These are phyloP conservation scores for Corrigiola litoralis DNA, from an alignment of 179 eudicot genomes.

Conservation along the genomic window DNA sequence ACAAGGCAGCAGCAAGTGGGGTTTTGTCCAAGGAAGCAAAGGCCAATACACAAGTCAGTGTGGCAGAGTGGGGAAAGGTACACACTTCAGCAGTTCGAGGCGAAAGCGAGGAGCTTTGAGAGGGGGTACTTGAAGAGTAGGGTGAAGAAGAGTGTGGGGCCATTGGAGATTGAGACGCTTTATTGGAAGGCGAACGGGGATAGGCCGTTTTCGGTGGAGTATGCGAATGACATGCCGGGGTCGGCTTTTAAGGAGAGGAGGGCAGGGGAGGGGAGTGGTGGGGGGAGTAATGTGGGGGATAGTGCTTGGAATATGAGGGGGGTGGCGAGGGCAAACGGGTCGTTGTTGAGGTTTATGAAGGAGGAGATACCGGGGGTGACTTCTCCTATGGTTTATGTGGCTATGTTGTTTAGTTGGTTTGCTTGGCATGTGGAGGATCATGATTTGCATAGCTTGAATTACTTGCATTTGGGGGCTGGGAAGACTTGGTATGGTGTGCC, in stretches of 20 bases:
- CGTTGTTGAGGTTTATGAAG: constrained; percentile 92
- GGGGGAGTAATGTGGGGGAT: constrained; percentile 56
- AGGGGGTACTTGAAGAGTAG: constrained; percentile 49
- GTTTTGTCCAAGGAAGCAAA: constrained; percentile 80
- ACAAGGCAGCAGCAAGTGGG: constrained; percentile 94
- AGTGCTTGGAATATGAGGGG: constrained; percentile 97
- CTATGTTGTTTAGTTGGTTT: constrained; percentile 98
- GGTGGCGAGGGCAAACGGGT: constrained; percentile 72
- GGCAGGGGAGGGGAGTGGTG: constrained; percentile 26
- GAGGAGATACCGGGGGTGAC: constrained; percentile 98
- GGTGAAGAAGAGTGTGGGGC: constrained; percentile 35
- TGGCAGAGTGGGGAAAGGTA: constrained; percentile 92
- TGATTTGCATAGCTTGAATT: constrained; percentile 96
- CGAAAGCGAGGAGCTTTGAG: constrained; percentile 75
- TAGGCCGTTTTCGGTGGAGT: constrained; percentile 81
- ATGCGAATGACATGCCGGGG: constrained; percentile 97
- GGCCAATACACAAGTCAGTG: constrained; percentile 80
- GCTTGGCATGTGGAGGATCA: constrained; percentile 99
- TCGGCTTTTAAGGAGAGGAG: constrained; percentile 57
- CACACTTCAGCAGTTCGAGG: constrained; percentile 70
- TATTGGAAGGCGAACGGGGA: constrained; percentile 89
- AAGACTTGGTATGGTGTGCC: constrained; percentile 99
- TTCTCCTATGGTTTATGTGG: constrained; percentile 92
- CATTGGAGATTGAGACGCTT: constrained; percentile 70
- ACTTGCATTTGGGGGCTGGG: constrained; percentile 78